Evolutionary conservation across 257 asterid species (phyloP).

Genomic region (Leonotis leonurus): DNA sequence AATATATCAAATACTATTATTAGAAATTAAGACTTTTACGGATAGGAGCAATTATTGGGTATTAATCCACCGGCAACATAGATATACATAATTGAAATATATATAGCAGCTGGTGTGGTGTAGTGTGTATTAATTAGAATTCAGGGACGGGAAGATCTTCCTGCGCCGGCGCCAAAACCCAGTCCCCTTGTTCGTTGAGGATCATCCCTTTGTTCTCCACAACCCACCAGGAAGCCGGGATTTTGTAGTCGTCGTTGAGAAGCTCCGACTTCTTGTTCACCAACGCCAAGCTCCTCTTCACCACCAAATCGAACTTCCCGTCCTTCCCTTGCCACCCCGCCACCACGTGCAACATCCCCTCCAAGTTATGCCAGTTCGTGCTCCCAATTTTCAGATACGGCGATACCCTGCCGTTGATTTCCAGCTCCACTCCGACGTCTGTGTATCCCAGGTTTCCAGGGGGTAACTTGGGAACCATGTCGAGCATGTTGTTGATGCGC

Average conservation of each 20-base stretch:
- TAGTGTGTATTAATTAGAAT: too few relatives aligned
- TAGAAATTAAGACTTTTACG: too few relatives aligned
- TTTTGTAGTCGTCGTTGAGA: constrained; percentile 55
- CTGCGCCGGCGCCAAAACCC: constrained; percentile 54
- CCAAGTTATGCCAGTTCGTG: constrained; percentile 74
- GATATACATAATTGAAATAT: too few relatives aligned
- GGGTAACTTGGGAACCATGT: constrained; percentile 54
- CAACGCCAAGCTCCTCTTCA: constrained; percentile 60
- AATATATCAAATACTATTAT: too few relatives aligned
- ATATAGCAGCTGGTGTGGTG: too few relatives aligned
- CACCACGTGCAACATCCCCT: constrained; percentile 15
- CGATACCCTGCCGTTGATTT: constrained; percentile 52
- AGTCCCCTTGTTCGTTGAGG: constrained; percentile 45
- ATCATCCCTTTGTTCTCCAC: constrained; percentile 79
- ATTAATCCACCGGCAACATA: too few relatives aligned
- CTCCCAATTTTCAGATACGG: constrained; percentile 29
- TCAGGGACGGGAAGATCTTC: constrained; percentile 71
- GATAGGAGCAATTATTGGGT: too few relatives aligned
- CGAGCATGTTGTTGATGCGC: constrained; percentile 56
- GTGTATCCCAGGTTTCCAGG: constrained; percentile 38
- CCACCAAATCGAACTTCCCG: constrained; percentile 48
- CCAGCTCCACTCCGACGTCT: constrained; percentile 35
- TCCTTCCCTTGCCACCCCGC: constrained; percentile 71
- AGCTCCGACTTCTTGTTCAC: constrained; percentile 61
- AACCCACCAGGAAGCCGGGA: constrained; percentile 82